A percentile compares a stretch with the other conserved stretches of the same genome.
These are phyloP conservation scores for Colletotrichum trifolii DNA, from an alignment of 2,329 filamentous ascomycete species.

Conservation along the genomic window DNA sequence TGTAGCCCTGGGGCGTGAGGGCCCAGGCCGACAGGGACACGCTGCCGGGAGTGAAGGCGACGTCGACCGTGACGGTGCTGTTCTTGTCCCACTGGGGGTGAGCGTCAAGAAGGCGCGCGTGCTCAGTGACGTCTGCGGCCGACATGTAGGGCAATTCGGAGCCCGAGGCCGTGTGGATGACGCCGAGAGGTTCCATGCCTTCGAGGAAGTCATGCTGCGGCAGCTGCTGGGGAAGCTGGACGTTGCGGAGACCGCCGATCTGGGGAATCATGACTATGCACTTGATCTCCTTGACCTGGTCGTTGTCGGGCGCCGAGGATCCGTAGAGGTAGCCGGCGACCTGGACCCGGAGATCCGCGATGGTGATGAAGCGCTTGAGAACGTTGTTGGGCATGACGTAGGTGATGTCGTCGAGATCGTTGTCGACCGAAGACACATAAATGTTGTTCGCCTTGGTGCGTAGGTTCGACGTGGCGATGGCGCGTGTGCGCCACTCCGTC, in stretches of 20 bases:
- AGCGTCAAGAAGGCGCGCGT: constrained; percentile 87
- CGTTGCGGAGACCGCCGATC: constrained; percentile 90
- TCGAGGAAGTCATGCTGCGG: constrained; percentile 93
- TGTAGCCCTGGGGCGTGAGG: constrained; percentile 90
- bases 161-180: constrained; percentile 95
- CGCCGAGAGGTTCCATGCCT: constrained; percentile 86
- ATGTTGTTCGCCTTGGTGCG: constrained; percentile 97
- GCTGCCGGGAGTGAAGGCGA: constrained; percentile 95
- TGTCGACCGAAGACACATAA: constrained; percentile 96
- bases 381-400: constrained; percentile 99
- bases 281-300: constrained; percentile 95
- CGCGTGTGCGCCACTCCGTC: constrained; percentile 97
- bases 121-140: constrained; percentile 91
- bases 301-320: constrained; percentile 90
- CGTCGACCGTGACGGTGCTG: constrained; percentile 93
- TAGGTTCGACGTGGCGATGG: constrained; percentile 95
- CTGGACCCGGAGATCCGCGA: constrained; percentile 95
- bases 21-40: constrained; percentile 95
- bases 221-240: constrained; percentile 88
- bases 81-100: constrained; percentile 82
- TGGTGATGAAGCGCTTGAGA: constrained; percentile 96
- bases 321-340: constrained; percentile 97
- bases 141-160: constrained; percentile 98
- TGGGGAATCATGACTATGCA: constrained; percentile 98
- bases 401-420: constrained; percentile 89